Conservation (phyloP, 441 rosid species). For the Pelargonium myrrhifolium region DNA sequence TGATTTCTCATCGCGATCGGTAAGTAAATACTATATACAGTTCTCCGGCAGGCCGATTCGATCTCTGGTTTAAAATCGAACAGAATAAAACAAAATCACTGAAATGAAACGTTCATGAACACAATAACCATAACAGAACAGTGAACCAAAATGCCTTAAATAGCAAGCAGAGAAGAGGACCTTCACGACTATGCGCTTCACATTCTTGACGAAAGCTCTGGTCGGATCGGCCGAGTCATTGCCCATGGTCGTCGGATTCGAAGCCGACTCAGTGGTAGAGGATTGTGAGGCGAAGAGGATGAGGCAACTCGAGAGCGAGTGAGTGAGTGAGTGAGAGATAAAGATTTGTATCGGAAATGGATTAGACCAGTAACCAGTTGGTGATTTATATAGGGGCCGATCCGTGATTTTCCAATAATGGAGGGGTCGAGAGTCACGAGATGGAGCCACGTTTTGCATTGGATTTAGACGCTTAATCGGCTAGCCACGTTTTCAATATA, state of each 20-base stretch:
- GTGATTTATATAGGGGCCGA: neutral
- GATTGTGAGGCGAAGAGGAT: neutral
- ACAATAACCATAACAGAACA: neutral
- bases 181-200: constrained; percentile 1
- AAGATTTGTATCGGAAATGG: neutral
- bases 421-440: neutral
- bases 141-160: neutral
- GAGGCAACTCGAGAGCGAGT: neutral
- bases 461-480: neutral
- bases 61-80: neutral
- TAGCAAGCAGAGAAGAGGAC: neutral
- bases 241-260: neutral
- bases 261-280: neutral
- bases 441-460: neutral
- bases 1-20: too few species aligned
- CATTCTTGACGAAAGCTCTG: neutral
- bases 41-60: neutral
- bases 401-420: neutral
- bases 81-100: neutral
- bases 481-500: neutral
- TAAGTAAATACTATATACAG: too few species aligned
- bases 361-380: neutral
- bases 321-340: too few species aligned
- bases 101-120: neutral
- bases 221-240: neutral